Evolutionary conservation across 768 basidiomycete species (phyloP).

Genomic region (Cyclocybe cylindracea): DNA sequence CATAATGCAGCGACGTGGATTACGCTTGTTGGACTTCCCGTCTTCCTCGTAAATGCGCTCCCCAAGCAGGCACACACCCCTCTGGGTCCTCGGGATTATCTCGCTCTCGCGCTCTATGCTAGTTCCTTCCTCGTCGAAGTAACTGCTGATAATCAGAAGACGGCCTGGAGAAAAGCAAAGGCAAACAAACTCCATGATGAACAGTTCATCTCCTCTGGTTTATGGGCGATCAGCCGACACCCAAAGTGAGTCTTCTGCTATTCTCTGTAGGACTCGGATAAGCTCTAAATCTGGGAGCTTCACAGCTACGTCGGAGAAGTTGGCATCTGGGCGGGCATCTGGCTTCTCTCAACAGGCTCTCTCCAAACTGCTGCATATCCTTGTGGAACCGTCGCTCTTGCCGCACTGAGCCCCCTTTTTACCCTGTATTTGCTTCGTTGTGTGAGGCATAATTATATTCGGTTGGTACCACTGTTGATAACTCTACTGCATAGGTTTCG

Average conservation of each 20-base stretch:
- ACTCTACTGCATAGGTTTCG: constrained; percentile 41
- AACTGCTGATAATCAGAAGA: constrained; percentile 66
- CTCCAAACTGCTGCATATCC: constrained; percentile 50
- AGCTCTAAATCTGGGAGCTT: not conserved
- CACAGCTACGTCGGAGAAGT: constrained; percentile 72
- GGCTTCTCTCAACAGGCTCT: constrained; percentile 52
- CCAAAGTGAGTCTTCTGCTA: constrained; percentile 55
- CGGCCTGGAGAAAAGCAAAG: constrained; percentile 58
- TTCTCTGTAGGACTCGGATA: not conserved
- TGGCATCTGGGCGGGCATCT: constrained; percentile 69
- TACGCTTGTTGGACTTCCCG: constrained; percentile 65
- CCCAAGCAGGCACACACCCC: constrained; percentile 50
- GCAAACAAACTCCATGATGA: constrained; percentile 68
- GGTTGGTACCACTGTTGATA: not conserved
- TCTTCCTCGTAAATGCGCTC: constrained; percentile 62
- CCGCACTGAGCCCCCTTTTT: constrained; percentile 60
- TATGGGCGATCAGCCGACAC: constrained; percentile 70
- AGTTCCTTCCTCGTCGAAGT: constrained; percentile 63
- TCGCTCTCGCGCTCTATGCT: constrained; percentile 53
- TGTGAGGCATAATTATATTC: constrained; percentile 31
- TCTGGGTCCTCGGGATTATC: constrained; percentile 55
- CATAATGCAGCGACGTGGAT: constrained; percentile 59
- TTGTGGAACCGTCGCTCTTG: constrained; percentile 39
- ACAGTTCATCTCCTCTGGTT: constrained; percentile 64
- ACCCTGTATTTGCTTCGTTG: constrained; percentile 62